These are phyloP conservation scores for Jacaranda mimosifolia DNA, from an alignment of 257 asterid genomes.

Conservation along the genomic window DNA sequence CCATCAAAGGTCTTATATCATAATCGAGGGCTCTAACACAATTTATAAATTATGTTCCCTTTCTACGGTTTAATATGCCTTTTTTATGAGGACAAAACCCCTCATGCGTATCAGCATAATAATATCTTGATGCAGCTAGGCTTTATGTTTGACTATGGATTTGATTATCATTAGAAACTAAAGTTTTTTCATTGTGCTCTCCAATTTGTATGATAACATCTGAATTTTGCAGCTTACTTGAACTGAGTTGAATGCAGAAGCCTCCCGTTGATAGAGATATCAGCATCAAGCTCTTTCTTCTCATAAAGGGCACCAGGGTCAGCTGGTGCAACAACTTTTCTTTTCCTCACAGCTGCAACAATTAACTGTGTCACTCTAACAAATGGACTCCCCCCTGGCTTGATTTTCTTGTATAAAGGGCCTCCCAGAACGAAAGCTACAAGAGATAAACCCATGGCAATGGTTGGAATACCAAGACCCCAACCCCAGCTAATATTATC, in stretches of 20 bases:
- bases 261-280: slow-evolving; percentile 65
- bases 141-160: too few species aligned
- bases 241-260: slow-evolving; percentile 78
- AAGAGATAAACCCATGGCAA: slow-evolving; percentile 70
- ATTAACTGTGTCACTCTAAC: slow-evolving; percentile 69
- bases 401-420: slow-evolving; percentile 62
- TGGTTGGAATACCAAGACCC: slow-evolving; percentile 93
- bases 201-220: too few species aligned
- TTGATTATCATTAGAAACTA: too few species aligned
- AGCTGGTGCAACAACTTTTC: slow-evolving; percentile 44
- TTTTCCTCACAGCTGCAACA: slow-evolving; percentile 70
- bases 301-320: slow-evolving; percentile 55
- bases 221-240: slow-evolving; percentile 57
- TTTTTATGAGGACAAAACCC: too few species aligned
- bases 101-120: too few species aligned
- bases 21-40: too few species aligned
- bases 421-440: slow-evolving; percentile 61
- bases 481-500: slow-evolving; percentile 86
- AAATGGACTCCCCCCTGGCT: slow-evolving; percentile 87
- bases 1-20: too few species aligned
- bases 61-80: too few species aligned
- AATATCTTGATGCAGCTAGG: too few species aligned
- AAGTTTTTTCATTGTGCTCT: too few species aligned
- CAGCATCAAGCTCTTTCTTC: slow-evolving; percentile 69
- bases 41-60: too few species aligned